phyloP scores from a whole-genome alignment of 805 yeast genomes.

The Jamesozyma spencerorum region DNA sequence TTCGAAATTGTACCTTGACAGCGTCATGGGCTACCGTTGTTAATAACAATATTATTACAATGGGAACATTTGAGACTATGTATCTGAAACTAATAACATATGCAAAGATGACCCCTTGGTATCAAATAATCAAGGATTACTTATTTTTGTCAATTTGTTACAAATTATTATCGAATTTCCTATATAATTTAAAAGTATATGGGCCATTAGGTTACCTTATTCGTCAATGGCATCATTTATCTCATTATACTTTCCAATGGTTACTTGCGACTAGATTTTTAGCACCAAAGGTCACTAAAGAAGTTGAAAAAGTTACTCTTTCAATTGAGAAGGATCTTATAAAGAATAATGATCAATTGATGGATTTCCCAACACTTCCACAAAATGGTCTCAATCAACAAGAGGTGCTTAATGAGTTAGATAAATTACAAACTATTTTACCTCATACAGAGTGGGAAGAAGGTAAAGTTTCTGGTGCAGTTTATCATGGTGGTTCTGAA shows the following conservation, averaged over 20 bases:
- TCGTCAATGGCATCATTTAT: conserved; percentile 10
- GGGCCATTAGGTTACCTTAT: conserved; percentile 32
- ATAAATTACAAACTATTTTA: conserved; percentile 35
- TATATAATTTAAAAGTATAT: conserved; percentile 28
- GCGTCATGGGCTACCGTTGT: no score
- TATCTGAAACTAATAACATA: conserved; percentile 1
- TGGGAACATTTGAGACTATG: neutral
- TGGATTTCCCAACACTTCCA: conserved; percentile 48
- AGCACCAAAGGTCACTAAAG: conserved; percentile 47
- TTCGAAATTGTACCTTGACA: no score
- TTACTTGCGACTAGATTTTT: conserved; percentile 44
- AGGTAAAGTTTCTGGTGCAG: conserved; percentile 91
- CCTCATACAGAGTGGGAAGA: conserved; percentile 72
- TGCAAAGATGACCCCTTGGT: conserved; percentile 6
- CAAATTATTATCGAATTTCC: conserved; percentile 6
- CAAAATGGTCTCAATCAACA: conserved; percentile 42
- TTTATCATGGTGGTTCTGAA: conserved; percentile 89
- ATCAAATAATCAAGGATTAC: conserved; percentile 17
- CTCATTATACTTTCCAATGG: conserved; percentile 24
- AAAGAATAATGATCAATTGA: conserved; percentile 39
- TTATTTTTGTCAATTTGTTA: conserved; percentile 13
- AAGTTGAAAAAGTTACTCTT: conserved; percentile 40
- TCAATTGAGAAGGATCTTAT: conserved; percentile 52
- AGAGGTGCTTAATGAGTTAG: conserved; percentile 43
- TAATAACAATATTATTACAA: neutral